A percentile compares a stretch with the other conserved stretches of the same genome.
phyloP scores from a whole-genome alignment of 1,139 yeast genomes.

The Candida frijolesensis region DNA sequence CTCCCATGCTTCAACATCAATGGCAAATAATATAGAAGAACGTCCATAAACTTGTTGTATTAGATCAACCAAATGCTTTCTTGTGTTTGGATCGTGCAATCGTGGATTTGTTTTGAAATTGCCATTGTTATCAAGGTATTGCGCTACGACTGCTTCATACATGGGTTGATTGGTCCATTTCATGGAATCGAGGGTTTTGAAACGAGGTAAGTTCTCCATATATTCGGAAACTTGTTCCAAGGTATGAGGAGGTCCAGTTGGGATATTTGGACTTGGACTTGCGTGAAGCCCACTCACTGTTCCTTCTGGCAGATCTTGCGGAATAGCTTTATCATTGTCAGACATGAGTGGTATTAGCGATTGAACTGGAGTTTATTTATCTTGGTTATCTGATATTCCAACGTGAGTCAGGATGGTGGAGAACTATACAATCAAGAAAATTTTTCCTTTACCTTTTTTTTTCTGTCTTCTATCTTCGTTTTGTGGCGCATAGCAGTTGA shows the following conservation, averaged over 20 bases:
- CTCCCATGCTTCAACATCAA: constrained; percentile 75
- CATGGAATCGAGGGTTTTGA: background rate
- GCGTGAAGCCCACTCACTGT: too few species aligned
- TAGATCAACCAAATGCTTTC: constrained; percentile 5
- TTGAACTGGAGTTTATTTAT: too few species aligned
- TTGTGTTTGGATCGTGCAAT: constrained; percentile 4
- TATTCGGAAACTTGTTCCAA: background rate
- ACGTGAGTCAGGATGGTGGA: too few species aligned
- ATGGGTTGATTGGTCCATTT: background rate
- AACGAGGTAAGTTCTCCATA: background rate
- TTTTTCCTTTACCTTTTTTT: too few species aligned
- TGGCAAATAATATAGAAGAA: constrained; percentile 46
- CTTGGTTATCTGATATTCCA: too few species aligned
- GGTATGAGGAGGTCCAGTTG: background rate
- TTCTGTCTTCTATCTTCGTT: too few species aligned
- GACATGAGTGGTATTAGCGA: too few species aligned
- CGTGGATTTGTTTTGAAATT: constrained; percentile 10
- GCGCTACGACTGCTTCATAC: background rate
- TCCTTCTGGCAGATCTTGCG: too few species aligned
- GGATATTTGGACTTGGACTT: background rate
- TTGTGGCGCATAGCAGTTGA: too few species aligned
- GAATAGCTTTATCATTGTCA: too few species aligned
- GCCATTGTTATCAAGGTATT: background rate
- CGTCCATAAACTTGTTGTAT: constrained; percentile 25
- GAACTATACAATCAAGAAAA: too few species aligned